Evolutionary conservation across 129 eudicot genomes (phyloP).

Genomic region (Sambucus nigra): DNA sequence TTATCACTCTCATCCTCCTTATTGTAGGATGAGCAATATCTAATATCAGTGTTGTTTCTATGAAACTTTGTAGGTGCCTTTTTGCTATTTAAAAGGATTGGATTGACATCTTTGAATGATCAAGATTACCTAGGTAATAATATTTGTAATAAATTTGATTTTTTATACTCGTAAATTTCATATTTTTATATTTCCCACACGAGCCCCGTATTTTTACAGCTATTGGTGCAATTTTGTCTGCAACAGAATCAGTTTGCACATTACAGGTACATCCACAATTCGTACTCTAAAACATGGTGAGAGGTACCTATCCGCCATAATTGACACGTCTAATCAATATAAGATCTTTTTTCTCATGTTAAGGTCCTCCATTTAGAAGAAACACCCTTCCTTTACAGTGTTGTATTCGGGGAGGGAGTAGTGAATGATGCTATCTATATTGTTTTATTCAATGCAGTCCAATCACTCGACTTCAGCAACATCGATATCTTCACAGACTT

Average conservation of each 20-base stretch:
- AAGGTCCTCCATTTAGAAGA: slow-evolving; percentile 2
- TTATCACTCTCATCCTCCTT: neutral
- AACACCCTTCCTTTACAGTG: slow-evolving; percentile 6
- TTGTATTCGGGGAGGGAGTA: slow-evolving; percentile 6
- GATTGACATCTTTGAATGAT: neutral
- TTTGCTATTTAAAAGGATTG: slow-evolving; percentile 1
- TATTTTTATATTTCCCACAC: neutral
- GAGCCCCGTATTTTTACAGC: neutral
- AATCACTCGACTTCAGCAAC: neutral
- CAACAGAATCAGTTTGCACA: slow-evolving; percentile 3
- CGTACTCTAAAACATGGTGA: neutral
- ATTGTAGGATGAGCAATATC: neutral
- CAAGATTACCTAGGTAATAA: neutral
- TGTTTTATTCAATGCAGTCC: slow-evolving; percentile 1
- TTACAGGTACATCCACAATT: neutral
- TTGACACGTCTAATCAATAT: no score
- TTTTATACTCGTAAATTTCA: neutral
- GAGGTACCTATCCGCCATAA: no score
- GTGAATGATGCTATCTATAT: slow-evolving; percentile 2
- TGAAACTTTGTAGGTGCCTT: neutral
- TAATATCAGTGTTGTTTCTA: neutral
- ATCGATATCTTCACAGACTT: neutral
- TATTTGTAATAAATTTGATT: neutral
- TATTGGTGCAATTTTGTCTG: neutral
- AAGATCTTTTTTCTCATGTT: neutral